These are phyloP conservation scores for Penicillium verrucosum DNA, from an alignment of 2,329 filamentous ascomycete genomes.

Conservation along the genomic window DNA sequence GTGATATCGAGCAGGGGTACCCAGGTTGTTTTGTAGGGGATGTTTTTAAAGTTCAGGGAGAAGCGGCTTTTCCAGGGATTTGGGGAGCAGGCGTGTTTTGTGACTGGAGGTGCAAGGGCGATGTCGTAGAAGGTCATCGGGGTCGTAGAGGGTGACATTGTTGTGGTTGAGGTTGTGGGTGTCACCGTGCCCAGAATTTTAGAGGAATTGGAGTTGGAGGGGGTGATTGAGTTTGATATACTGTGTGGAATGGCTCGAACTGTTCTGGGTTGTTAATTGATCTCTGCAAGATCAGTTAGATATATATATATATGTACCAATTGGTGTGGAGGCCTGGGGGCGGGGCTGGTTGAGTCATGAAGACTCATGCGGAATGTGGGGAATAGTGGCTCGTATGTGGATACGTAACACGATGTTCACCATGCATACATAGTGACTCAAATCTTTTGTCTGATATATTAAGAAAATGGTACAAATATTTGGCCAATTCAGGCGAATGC, in stretches of 20 bases:
- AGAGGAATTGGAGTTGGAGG: background rate
- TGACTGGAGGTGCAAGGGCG: constrained; percentile 34
- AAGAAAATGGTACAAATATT: background rate
- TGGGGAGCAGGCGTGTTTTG: constrained; percentile 38
- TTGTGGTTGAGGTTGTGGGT: background rate
- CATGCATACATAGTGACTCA: background rate
- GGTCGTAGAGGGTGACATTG: background rate
- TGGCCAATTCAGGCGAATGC: background rate
- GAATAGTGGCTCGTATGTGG: background rate
- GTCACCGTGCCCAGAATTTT: background rate
- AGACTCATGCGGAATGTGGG: background rate
- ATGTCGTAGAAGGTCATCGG: constrained; percentile 48
- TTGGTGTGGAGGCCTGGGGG: background rate
- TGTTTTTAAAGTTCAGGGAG: constrained; percentile 50
- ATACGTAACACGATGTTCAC: background rate
- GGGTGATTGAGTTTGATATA: background rate
- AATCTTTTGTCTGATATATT: background rate
- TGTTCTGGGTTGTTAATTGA: background rate
- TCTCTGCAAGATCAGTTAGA: background rate
- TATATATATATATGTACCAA: background rate
- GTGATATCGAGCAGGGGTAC: constrained; percentile 53
- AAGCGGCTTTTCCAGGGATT: constrained; percentile 54
- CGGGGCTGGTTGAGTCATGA: background rate
- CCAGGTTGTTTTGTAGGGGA: constrained; percentile 53
- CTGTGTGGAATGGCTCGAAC: rapidly evolving